phyloP scores from a whole-genome alignment of 306 rosid genomes.

The Casuarina equisetifolia region DNA sequence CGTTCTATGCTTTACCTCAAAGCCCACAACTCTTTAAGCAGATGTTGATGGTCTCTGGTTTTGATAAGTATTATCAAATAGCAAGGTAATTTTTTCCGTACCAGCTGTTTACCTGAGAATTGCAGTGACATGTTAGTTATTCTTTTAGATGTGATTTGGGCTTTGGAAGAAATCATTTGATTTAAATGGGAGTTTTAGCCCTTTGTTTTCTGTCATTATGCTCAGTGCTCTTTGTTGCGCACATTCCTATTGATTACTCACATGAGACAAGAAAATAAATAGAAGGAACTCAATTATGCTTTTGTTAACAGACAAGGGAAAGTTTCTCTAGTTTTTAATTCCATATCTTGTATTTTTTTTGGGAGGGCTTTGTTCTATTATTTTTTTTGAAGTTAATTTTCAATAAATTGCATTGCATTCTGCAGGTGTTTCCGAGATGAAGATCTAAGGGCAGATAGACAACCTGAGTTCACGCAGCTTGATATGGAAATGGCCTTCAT shows the following conservation, averaged over 20 bases:
- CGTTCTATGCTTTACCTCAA: slow-evolving; percentile 96
- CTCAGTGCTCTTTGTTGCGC: not conserved
- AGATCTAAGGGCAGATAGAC: slow-evolving; percentile 95
- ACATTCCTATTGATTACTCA: not conserved
- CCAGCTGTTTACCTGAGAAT: slow-evolving; percentile 11
- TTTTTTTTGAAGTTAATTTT: not conserved
- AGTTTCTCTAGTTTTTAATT: not conserved
- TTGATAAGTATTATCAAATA: slow-evolving; percentile 87
- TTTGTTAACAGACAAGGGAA: not conserved
- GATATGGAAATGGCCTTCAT: slow-evolving; percentile 97
- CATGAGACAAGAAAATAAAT: not conserved
- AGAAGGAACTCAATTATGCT: not conserved
- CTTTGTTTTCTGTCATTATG: not conserved
- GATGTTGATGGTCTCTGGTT: slow-evolving; percentile 97
- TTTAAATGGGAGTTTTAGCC: slow-evolving; percentile 2
- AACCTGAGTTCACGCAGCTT: slow-evolving; percentile 95
- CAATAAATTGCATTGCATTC: slow-evolving; percentile 7
- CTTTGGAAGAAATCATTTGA: not conserved
- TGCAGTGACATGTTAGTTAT: not conserved
- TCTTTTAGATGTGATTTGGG: not conserved
- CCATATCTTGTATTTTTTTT: not conserved
- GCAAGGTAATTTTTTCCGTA: slow-evolving; percentile 57
- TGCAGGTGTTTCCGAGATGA: slow-evolving; percentile 94
- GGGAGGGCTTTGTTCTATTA: not conserved
- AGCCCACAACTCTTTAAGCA: slow-evolving; percentile 98